phyloP scores from a whole-genome alignment of 352 stramenopile species.

The Pelagophyceae sp. region DNA sequence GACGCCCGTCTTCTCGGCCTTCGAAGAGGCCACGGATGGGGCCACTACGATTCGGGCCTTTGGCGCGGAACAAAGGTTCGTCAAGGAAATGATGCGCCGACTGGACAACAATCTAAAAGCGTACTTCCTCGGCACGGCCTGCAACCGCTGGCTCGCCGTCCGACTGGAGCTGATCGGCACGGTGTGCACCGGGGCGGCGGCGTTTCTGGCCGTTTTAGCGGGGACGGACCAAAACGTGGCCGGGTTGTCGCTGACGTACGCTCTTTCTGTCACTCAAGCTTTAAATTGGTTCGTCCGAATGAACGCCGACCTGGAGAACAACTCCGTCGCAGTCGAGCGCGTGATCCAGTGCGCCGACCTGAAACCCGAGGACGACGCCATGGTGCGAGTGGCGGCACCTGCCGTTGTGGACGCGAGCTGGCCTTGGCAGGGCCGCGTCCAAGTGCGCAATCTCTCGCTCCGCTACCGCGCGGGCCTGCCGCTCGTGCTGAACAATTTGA shows the following conservation, averaged over 20 bases:
- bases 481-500: conserved; percentile 60
- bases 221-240: conserved; percentile 37
- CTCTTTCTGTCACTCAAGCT: conserved; percentile 73
- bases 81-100: background rate
- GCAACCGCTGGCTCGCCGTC: conserved; percentile 89
- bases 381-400: conserved; percentile 16
- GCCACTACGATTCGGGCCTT: conserved; percentile 60
- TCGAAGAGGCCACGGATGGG: conserved; percentile 80
- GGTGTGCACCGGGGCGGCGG: conserved; percentile 73
- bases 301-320: conserved; percentile 81
- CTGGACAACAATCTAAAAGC: conserved; percentile 45
- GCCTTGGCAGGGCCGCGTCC: conserved; percentile 47
- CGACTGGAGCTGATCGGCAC: conserved; percentile 79
- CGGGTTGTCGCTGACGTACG: conserved; percentile 84
- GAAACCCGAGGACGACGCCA: background rate
- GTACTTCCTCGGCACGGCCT: conserved; percentile 73
- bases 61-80: conserved; percentile 36
- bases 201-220: conserved; percentile 65
- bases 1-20: conserved; percentile 85
- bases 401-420: conserved; percentile 34
- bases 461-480: conserved; percentile 56
- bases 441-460: conserved; percentile 50
- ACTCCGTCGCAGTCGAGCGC: conserved; percentile 84
- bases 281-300: conserved; percentile 89
- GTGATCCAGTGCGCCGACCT: conserved; percentile 51